Conservation (phyloP, 2,329 filamentous ascomycete species). For the Aureobasidium melanogenum region DNA sequence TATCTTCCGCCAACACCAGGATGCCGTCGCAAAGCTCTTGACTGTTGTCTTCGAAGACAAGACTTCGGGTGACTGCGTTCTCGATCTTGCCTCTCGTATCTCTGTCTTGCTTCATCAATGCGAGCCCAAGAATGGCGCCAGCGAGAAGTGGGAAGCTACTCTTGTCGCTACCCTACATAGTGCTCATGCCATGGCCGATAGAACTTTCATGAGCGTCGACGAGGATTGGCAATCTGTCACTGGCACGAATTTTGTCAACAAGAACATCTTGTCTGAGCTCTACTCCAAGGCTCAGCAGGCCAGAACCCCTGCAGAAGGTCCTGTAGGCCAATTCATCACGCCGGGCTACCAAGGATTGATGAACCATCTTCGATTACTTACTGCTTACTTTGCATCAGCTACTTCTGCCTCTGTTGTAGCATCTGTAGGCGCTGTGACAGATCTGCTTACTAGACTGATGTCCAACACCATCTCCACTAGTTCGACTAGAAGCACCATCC, state of each 20-base stretch:
- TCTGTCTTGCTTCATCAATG: slow-evolving; percentile 64
- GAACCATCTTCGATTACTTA: slow-evolving; percentile 57
- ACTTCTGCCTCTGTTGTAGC: slow-evolving; percentile 59
- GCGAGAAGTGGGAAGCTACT: slow-evolving; percentile 68
- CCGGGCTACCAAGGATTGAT: slow-evolving; percentile 62
- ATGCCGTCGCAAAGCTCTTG: slow-evolving; percentile 56
- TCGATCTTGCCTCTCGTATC: slow-evolving; percentile 9
- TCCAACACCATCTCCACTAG: slow-evolving; percentile 49
- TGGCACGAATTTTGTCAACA: slow-evolving; percentile 5
- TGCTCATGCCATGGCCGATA: slow-evolving; percentile 63
- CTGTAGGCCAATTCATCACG: slow-evolving; percentile 36
- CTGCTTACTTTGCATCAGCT: slow-evolving; percentile 51
- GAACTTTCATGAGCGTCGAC: slow-evolving; percentile 66
- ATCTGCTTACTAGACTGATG: slow-evolving; percentile 61
- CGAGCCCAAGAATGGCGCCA: slow-evolving; percentile 67
- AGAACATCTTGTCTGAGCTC: background rate
- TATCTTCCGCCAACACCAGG: slow-evolving; percentile 67
- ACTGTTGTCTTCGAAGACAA: slow-evolving; percentile 42
- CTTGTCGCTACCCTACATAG: slow-evolving; percentile 53
- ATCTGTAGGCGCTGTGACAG: slow-evolving; percentile 58
- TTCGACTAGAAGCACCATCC: slow-evolving; percentile 27
- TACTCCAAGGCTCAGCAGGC: background rate
- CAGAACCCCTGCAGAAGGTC: background rate
- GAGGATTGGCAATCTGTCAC: slow-evolving; percentile 70
- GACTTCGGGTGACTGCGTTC: background rate